Base-by-base conservation (phyloP, 2,329 filamentous ascomycete genomes). In the Colletotrichum navitas region DNA sequence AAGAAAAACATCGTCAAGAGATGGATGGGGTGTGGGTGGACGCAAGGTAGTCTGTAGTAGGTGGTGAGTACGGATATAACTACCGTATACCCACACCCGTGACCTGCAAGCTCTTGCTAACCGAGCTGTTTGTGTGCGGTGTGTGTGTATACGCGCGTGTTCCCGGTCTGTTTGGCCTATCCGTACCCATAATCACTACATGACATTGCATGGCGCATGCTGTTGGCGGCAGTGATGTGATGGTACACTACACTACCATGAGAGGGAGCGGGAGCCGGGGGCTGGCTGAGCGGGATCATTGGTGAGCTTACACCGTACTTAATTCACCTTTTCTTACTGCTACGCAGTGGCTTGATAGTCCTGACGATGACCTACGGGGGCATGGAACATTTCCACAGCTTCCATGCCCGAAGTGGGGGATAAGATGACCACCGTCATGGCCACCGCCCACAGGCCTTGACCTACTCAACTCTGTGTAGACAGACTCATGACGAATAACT, bases 171-270 rank as follows among this genome's bases (percentile, higher is more conserved):
- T 51, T 47, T 62, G 43, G 43, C 21, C 34, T 36, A 36, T 36
- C 34, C 8, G 41, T 47, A 12, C 32, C 59, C 59, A 21, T 36
- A 51, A 32, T 39, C 29, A 47, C 59, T 34, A 29, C 61, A 68
- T 65, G 49, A 34, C 66, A 56, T 64, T 45, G 29, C 66, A 68
- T 63, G 61, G 49, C 21, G 66, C 47, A 54, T 65, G 39, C 51
- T 63, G 60, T 41, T 52, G 47, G 60, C 47, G 55, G 34, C 14
- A 24, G 24, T 39, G 36, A 36, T 59, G 34, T 11, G 52, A 21
- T 34, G 43, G 43, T n/a, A 45, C 43, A 10, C 43, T n/a, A 45
- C 43, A 10, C 43, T n/a, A 36, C 52, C 14, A 24, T 34, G 24
- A 16, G 47, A 51, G 21, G 41, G 43, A n/a, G 18, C 18, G 29